Base-by-base conservation (phyloP, 2,329 filamentous ascomycete species). In the Ophiostoma populinum region DNA sequence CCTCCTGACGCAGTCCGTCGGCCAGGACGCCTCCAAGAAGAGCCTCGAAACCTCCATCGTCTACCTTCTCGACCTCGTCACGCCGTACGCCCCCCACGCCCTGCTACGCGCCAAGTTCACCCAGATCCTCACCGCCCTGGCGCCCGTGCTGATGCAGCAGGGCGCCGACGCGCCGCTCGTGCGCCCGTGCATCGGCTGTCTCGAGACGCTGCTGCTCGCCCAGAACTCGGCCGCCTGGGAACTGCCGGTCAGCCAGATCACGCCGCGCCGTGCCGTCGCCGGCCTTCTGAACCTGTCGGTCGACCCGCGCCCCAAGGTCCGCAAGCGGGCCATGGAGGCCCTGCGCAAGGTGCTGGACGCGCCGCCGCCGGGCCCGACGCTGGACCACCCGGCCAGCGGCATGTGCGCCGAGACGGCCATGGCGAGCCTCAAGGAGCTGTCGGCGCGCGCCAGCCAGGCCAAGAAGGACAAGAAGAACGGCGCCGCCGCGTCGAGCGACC, bases 361-460 rank as follows among this genome's bases (percentile, higher is more conserved):
- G 41, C 81, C 85, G 7, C 90, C 90, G 0, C 86, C 87, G 1
- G 93, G 82, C 43, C 90, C 90, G 2, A 86, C 82, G 4, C 59
- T 94, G 41, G 90, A 98, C 46, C 90, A 98, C 51, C 90, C 90
- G 2, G 90, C 85, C 18, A 80, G 87, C 31, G 86, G 93, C 51
- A 87, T 95, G 75, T 95, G 87, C 58, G 90, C 90, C 13, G 82
- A 93, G 55, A 86, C 80, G 18, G 82, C 83, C 16, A 66, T 94
- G 57, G 74, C 75, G 55, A 85, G 77, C 52, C 61, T 95, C 42
- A 70, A 75, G 46, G 76, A 86, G 42, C 65, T 92, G 35, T 74
- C 80, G 3, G 58, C 61, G 19, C 76, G 76, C 41, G 66, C 73
- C 12, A 57, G 56, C 11, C 55, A 63, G 43, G 69, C 75, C 41